A percentile compares a stretch with the other conserved stretches of the same genome.
Conservation (phyloP, 306 rosid species). For the Acmispon strigosus region DNA sequence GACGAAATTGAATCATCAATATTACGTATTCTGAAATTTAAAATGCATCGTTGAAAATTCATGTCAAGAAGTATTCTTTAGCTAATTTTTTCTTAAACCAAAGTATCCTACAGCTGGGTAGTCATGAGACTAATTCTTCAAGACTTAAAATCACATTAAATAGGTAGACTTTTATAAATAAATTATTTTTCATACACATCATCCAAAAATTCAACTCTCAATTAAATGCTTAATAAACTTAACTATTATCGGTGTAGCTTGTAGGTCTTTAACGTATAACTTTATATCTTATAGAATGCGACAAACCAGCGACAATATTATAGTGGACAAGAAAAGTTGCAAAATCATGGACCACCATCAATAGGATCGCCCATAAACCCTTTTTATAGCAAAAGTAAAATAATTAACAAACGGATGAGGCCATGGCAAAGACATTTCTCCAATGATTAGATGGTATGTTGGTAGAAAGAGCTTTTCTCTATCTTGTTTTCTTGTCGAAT, state of each 20-base stretch:
- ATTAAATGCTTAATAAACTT: too few relatives aligned
- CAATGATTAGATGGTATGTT: conserved; percentile 37
- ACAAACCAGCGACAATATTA: neutral
- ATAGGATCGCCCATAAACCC: conserved; percentile 37
- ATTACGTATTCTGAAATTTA: conserved; percentile 2
- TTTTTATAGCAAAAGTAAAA: conserved; percentile 15
- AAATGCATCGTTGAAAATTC: neutral
- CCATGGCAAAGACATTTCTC: conserved; percentile 29
- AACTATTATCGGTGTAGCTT: too few relatives aligned
- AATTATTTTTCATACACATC: too few relatives aligned
- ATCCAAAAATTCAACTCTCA: too few relatives aligned
- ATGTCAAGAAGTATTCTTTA: conserved; percentile 1
- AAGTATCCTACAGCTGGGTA: too few relatives aligned
- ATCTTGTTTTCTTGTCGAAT: conserved; percentile 35
- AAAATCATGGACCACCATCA: conserved; percentile 34
- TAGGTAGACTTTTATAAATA: too few relatives aligned
- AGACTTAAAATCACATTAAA: too few relatives aligned
- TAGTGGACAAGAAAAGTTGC: conserved; percentile 27
- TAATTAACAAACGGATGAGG: conserved; percentile 27
- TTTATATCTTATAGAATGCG: conserved; percentile 7
- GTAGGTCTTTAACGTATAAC: conserved; percentile 13
- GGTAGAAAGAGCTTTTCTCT: conserved; percentile 17
- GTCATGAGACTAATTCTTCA: too few relatives aligned
- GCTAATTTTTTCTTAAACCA: too few relatives aligned
- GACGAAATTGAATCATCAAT: conserved; percentile 26